Base-by-base conservation (phyloP, 73 alveolate genomes). In the Blepharisma japonicum region DNA sequence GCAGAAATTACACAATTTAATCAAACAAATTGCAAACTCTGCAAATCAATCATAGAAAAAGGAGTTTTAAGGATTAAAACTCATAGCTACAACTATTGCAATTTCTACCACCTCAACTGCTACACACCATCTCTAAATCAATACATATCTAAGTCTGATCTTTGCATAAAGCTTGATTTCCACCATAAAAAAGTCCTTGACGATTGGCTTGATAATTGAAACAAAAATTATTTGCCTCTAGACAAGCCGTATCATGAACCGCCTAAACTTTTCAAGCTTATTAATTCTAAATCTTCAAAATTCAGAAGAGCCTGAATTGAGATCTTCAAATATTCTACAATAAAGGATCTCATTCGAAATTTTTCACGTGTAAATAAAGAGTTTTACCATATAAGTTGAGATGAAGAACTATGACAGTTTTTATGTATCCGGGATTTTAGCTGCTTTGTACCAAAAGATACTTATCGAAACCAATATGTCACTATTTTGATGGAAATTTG, bases 171-270 rank as follows among this genome's bases (percentile, higher is more conserved):
- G n/a, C 23, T 53, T 11, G 67, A 53, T 4, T 11, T 2, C 67
- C 23, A 1, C 4, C 23, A 11, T 20, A 53, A 53, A 53, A 53
- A 53, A 53, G 23, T 53, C 2, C 67, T 53, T 53, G n/a, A 11
- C n/a, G 67, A 53, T 53, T 53, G 67, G 67, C n/a, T 53, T 53
- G 4, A 53, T 14, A 53, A 53, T 53, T 53, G 67, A 20, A 53
- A 53, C 42, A 0, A 32, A 32, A 32, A 32, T 32, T 32, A 32
- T 32, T 32, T 32, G 42, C 42, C 42, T 32, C 42, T 32, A 32
- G 42, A 32, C 42, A 32, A 32, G 42, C 42, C 42, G 42, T 32
- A 32, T 32, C 42, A 32, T 32, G 42, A 32, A 32, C 42, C 42
- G 42, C 42, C 42, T 32, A 32, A 32, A 32, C 42, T 32, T 32